Evolutionary conservation across 192 early-diverging fungal species (phyloP).

Genomic region (Linnemannia schmuckeri): DNA sequence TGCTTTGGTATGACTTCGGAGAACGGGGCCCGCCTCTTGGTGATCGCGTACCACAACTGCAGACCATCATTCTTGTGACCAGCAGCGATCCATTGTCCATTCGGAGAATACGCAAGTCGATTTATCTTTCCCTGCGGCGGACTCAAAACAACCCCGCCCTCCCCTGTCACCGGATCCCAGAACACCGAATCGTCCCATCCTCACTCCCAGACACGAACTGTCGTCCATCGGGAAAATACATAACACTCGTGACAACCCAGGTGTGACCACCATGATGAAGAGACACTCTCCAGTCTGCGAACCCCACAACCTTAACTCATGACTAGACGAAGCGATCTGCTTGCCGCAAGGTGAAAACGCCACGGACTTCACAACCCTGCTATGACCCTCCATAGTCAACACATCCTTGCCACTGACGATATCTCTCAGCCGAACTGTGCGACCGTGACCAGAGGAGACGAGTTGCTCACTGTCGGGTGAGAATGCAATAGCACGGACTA

Average conservation of each 20-base stretch:
- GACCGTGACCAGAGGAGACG: not conserved
- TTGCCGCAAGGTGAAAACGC: slow-evolving; percentile 3
- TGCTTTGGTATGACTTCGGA: not conserved
- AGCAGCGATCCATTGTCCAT: not conserved
- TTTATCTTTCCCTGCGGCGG: not conserved
- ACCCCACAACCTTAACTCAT: slow-evolving; percentile 23
- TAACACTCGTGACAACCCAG: not conserved
- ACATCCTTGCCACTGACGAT: not conserved
- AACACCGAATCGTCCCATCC: not conserved
- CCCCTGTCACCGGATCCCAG: not conserved
- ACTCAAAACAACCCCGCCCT: not conserved
- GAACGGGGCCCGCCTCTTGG: not conserved
- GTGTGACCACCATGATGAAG: not conserved
- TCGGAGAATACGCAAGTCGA: not conserved
- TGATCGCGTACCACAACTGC: not conserved
- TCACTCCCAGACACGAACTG: not conserved
- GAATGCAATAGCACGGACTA: not conserved
- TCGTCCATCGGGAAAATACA: not conserved
- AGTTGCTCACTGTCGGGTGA: not conserved
- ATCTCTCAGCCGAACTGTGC: not conserved
- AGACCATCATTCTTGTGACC: not conserved
- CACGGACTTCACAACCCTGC: not conserved
- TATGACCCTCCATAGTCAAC: not conserved
- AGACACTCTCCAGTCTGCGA: not conserved
- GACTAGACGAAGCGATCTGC: slow-evolving; percentile 1